These are phyloP conservation scores for Aspergillus diversus DNA, from an alignment of 495 filamentous ascomycete species.

Conservation along the genomic window DNA sequence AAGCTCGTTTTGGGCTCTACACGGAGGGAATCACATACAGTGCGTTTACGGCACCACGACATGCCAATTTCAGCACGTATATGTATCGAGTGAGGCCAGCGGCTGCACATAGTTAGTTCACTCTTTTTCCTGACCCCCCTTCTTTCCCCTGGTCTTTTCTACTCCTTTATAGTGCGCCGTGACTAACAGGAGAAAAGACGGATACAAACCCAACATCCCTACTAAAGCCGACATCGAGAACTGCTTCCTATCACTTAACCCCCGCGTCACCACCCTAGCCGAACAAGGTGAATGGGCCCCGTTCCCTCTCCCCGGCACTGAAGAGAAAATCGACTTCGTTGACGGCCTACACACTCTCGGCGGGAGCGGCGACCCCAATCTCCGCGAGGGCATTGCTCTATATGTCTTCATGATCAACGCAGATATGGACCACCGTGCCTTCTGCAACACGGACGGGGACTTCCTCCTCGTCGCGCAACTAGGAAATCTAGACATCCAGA, in stretches of 20 bases:
- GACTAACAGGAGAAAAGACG: slow-evolving; percentile 28
- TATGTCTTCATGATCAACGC: slow-evolving; percentile 44
- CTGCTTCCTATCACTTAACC: slow-evolving; percentile 45
- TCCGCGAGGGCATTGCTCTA: slow-evolving; percentile 39
- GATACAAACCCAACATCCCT: slow-evolving; percentile 36
- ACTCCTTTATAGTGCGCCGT: not conserved
- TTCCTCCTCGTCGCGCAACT: slow-evolving; percentile 46
- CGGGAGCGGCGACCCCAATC: slow-evolving; percentile 42
- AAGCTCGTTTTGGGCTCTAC: slow-evolving; percentile 49
- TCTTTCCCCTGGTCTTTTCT: not conserved
- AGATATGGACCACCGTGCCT: slow-evolving; percentile 40
- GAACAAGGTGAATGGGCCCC: slow-evolving; percentile 48
- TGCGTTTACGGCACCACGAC: slow-evolving; percentile 46
- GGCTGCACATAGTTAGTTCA: slow-evolving; percentile 42
- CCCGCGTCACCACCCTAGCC: slow-evolving; percentile 38
- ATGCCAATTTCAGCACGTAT: slow-evolving; percentile 45
- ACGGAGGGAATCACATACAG: slow-evolving; percentile 66
- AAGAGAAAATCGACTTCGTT: slow-evolving; percentile 43
- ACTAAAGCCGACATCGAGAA: slow-evolving; percentile 45
- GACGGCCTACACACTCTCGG: slow-evolving; percentile 45
- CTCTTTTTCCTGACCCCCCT: not conserved
- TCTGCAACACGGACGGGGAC: slow-evolving; percentile 47
- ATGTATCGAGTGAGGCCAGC: slow-evolving; percentile 47
- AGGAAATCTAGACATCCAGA: slow-evolving; percentile 47
- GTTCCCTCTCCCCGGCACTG: slow-evolving; percentile 39